These are phyloP conservation scores for Saccharomyces jurei DNA, from an alignment of 805 yeast species.

Conservation along the genomic window DNA sequence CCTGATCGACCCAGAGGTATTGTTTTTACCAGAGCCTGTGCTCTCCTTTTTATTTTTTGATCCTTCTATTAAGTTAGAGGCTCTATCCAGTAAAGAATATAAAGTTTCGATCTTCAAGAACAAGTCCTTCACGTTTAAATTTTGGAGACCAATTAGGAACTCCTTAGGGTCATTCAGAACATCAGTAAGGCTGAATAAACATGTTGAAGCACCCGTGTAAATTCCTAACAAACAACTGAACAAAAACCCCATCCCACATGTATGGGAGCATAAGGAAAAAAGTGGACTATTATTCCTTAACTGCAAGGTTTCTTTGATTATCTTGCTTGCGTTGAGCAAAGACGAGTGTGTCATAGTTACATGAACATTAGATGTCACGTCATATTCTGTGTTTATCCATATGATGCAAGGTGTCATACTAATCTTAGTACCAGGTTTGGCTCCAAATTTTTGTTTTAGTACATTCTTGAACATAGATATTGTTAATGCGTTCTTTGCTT, in stretches of 20 bases:
- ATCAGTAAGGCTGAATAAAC: slow-evolving; percentile 68
- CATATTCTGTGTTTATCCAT: slow-evolving; percentile 25
- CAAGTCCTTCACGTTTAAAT: slow-evolving; percentile 76
- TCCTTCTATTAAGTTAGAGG: slow-evolving; percentile 38
- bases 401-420: slow-evolving; percentile 29
- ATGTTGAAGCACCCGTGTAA: slow-evolving; percentile 79
- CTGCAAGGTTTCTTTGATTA: slow-evolving; percentile 86
- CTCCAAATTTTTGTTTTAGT: slow-evolving; percentile 13
- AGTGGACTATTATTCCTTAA: slow-evolving; percentile 63
- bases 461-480: slow-evolving; percentile 15
- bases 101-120: slow-evolving; percentile 81
- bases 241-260: slow-evolving; percentile 79
- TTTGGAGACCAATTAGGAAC: slow-evolving; percentile 61
- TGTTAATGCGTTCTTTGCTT: slow-evolving; percentile 17
- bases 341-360: slow-evolving; percentile 44
- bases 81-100: slow-evolving; percentile 59
- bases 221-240: slow-evolving; percentile 80
- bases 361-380: slow-evolving; percentile 20
- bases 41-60: slow-evolving; percentile 4
- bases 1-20: slow-evolving; percentile 10
- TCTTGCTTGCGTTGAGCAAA: slow-evolving; percentile 73
- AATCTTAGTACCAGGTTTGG: slow-evolving; percentile 19
- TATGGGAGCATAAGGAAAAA: slow-evolving; percentile 79
- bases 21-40: slow-evolving; percentile 3
- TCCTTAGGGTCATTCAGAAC: slow-evolving; percentile 66